Evolutionary conservation across 2,329 filamentous ascomycete genomes (phyloP).

Genomic region (Verticillium isaacii): DNA sequence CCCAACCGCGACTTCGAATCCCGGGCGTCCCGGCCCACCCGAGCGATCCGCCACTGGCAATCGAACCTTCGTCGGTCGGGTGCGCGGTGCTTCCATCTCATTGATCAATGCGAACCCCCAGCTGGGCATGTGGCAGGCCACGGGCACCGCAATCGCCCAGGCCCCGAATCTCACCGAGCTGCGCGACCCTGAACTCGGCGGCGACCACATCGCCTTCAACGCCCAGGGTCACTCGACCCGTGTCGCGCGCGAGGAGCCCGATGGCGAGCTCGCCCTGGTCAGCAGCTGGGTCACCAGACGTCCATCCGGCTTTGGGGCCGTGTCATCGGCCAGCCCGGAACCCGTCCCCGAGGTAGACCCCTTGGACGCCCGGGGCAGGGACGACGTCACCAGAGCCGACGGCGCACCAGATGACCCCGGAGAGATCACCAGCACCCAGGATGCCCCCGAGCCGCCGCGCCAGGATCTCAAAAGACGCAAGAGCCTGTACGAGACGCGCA

Average conservation of each 20-base stretch:
- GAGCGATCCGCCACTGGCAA: neutral
- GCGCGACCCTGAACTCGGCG: slow-evolving; percentile 19
- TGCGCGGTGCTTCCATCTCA: slow-evolving; percentile 19
- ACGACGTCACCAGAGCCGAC: neutral
- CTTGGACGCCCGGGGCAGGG: neutral
- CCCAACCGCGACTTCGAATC: neutral
- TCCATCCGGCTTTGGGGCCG: neutral
- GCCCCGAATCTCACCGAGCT: slow-evolving; percentile 22
- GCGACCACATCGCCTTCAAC: slow-evolving; percentile 21
- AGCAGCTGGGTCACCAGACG: slow-evolving; percentile 1
- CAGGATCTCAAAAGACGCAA: slow-evolving; percentile 11
- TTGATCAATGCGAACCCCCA: slow-evolving; percentile 21
- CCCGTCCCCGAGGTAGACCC: neutral
- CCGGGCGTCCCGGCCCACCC: neutral
- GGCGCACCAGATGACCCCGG: neutral
- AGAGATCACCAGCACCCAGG: neutral
- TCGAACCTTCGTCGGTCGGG: slow-evolving; percentile 16
- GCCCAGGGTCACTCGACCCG: slow-evolving; percentile 22
- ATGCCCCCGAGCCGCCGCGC: neutral
- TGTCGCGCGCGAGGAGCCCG: slow-evolving; percentile 15
- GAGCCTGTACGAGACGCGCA: slow-evolving; percentile 15
- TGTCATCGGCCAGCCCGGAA: neutral
- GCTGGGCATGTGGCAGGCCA: slow-evolving; percentile 23
- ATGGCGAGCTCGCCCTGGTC: slow-evolving; percentile 17
- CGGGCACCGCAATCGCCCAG: slow-evolving; percentile 23